Base-by-base conservation (phyloP, 1,284 basidiomycete genomes). In the Sporisorium sorghi region DNA sequence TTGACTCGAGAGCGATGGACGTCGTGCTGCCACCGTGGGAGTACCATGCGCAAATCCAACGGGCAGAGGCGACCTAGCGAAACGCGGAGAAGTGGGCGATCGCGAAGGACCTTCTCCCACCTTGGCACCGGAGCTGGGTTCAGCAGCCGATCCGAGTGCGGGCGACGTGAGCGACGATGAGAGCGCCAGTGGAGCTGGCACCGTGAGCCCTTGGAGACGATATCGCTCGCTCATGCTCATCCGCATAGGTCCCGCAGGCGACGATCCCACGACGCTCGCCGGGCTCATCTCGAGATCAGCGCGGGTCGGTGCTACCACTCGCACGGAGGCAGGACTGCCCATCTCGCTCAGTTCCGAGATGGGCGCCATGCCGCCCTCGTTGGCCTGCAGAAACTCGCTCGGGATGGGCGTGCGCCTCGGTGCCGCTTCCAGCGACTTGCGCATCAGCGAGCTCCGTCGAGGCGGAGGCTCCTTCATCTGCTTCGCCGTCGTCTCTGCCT, bases 191-290 rank as follows among this genome's bases (percentile, higher is more conserved):
- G 68, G 62, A 9, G 58, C 58, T 19, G 68, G 68, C 44, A 71
- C 68, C 1, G 62, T 71, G 40, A 71, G 23, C 5, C 68, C 68
- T 26, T 62, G 61, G 46, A 60, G 24, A 40, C 58, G 53, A 30
- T 67, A 68, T n/a, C 64, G 59, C 42, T 67, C 70, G 64, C 70
- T 64, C 60, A 73, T 64, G 58, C 70, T 73, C 64, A 73, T 66
- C 35, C 69, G 54, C 14, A 19, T 43, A 2, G 50, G 46, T 21
- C 59, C 59, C 11, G 26, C 55, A 6, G 49, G 62, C 30, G 55
- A 50, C 10, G 50, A 42, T n/a, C 54, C 57, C 1, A 47, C 30
- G 1, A 57, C 30, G 49, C 61, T 65, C 0, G 49, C 67, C 3
- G 64, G 70, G 40, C 59, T 67, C 64, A 58, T 58, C n/a, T 73